Evolutionary conservation across 2,329 filamentous ascomycete species (phyloP), one percentile per base, ranked within the genome.

Genomic region (Juglanconis juglandina): DNA sequence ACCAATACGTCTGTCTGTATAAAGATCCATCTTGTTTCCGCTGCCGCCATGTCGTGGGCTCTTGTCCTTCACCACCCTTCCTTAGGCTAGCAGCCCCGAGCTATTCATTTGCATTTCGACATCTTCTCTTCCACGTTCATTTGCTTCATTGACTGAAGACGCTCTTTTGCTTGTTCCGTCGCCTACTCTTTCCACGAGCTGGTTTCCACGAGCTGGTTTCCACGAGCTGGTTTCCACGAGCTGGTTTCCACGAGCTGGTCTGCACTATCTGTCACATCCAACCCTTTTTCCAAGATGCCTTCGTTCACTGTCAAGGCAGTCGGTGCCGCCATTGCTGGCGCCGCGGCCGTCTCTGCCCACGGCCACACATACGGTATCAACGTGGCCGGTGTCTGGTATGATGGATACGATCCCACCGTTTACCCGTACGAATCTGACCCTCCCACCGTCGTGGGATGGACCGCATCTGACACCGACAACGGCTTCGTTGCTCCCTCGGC

Each of bases 401-500:
- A 61, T 9, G 66, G 67, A 6, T 68, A 67, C 44, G 58, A 63
- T 50, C 65, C 67, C 32, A 66, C 65, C 39, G 53, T 46, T 10
- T 68, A 63, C 53, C 65, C 68, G 32, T 70, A 69, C 60, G 59
- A 65, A 60, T 34, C 56, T 2, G 61, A 66, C 34, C 65, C 64
- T n/a, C 70, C 68, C 24, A 64, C 60, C 1, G 60, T 64, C 14
- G 59, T 64, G 11, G 62, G 56, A 17, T 64, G 62, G 55, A 64
- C 63, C 47, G 60, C 60, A n/a, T 59, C 61, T 30, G 49, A 61
- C 41, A 58, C 51, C 3, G 71, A 71, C 64, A 75, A 74, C 67
- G 76, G 78, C 58, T 76, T 76, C 63, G 76, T 79, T 3, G 75
- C 65, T 1, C 68, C 69, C 0, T 60, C 68, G 60, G 65, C 68